phyloP scores from a whole-genome alignment of 2,329 filamentous ascomycete species.

The Colletotrichum aenigma region DNA sequence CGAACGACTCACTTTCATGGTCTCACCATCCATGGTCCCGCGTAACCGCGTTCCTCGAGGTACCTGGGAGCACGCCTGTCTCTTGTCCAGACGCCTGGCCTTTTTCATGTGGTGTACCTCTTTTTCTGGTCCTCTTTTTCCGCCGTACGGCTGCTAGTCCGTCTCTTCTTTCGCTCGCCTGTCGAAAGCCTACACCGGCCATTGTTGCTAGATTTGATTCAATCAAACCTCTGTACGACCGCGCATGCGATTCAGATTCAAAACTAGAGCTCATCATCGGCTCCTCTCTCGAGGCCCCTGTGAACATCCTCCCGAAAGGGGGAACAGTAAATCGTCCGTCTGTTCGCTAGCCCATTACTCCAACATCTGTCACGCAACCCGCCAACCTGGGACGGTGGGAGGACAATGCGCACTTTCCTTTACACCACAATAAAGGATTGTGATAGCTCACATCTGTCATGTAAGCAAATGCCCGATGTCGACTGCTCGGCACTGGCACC shows the following conservation, averaged over 20 bases:
- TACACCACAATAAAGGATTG: neutral
- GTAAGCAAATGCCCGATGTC: neutral
- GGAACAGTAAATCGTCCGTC: neutral
- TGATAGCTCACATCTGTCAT: neutral
- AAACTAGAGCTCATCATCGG: neutral
- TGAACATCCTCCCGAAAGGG: neutral
- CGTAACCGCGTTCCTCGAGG: constrained; percentile 10
- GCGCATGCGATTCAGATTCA: neutral
- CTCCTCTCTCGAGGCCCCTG: neutral
- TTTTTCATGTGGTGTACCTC: neutral
- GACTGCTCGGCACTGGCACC: neutral
- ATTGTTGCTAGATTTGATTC: neutral
- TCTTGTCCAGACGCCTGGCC: neutral
- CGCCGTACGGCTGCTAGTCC: neutral
- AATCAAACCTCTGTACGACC: constrained; percentile 4
- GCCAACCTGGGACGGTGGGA: neutral
- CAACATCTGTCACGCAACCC: neutral
- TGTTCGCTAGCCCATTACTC: neutral
- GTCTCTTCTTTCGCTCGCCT: neutral
- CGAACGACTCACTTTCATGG: neutral
- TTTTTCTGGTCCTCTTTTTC: neutral
- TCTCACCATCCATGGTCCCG: constrained; percentile 1
- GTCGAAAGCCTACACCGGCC: neutral
- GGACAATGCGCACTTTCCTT: neutral
- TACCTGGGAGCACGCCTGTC: neutral